Base-by-base conservation (phyloP, 352 stramenopile genomes). In the Thalassiosira exigua region DNA sequence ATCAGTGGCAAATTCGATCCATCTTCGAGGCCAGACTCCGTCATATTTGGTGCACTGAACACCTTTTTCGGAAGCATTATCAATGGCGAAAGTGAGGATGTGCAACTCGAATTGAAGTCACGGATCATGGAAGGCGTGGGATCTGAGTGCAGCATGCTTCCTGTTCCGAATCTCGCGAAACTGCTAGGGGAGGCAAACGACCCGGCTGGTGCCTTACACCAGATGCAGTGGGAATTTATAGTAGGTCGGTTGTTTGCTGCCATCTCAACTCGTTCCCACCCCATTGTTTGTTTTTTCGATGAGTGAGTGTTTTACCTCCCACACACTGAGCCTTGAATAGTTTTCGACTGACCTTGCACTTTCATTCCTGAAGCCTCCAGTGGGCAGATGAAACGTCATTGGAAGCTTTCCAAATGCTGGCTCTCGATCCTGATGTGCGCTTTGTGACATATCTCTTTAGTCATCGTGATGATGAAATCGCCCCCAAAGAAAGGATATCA, bases 1-100 rank as follows among this genome's bases (percentile, higher is more conserved):
- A 76, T 76, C n/a, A 24, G 46, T n/a, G 54, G 30, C 4, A 76
- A 76, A 42, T 76, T 76, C 30, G 2, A 48, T 9, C 42, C 46
- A 11, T 26, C 17, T 7, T 14, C 11, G 21, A 21, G n/a, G 17
- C 29, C 52, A 2, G 66, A 75, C 39, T 58, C 30, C 12, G 50
- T 78, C 17, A 26, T 78, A 3, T 46, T 52, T 36, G 53, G 33
- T 1, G 69, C 69, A 0, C 19, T 78, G 22, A 41, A 71, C 27
- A 33, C 57, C 14, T 78, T 78, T 29, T 65, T 69, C 39, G 69
- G 21, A 12, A 19, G 32, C 1, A 27, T 66, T 32, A 29, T 41
- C n/a, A 19, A 66, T n/a, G 9, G 29, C 4, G 32, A 27, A 32
- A 19, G 22, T 22, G 22, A 4, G 9, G 17, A 52, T 66, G 32